A percentile compares a stretch with the other conserved stretches of the same genome.
These are phyloP conservation scores for Ophiostoma sp. DNA, from an alignment of 2,329 filamentous ascomycete species.

Conservation along the genomic window DNA sequence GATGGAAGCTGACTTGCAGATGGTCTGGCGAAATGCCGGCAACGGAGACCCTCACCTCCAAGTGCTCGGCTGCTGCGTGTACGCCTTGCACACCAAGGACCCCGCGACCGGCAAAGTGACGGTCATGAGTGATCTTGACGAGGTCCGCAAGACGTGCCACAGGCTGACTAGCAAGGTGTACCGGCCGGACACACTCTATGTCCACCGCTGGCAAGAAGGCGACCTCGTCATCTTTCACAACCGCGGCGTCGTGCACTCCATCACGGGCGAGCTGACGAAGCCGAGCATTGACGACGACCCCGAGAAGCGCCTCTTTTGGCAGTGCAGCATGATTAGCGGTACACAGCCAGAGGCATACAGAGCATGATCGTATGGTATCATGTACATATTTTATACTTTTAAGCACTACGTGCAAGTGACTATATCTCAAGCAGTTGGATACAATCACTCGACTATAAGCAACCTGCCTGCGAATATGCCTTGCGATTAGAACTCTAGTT, in stretches of 20 bases:
- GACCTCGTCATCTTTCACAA: slow-evolving; percentile 11
- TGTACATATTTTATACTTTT: too few species aligned
- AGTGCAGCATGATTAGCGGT: slow-evolving; percentile 1
- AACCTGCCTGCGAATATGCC: too few species aligned
- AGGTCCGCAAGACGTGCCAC: slow-evolving; percentile 11
- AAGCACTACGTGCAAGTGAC: too few species aligned
- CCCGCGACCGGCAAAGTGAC: neutral
- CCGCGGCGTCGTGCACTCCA: slow-evolving; percentile 1
- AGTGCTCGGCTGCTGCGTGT: slow-evolving; percentile 5
- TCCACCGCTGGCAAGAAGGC: slow-evolving; percentile 9
- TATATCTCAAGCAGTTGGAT: too few species aligned
- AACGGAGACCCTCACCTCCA: neutral
- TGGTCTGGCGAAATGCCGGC: slow-evolving; percentile 9
- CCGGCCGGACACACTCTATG: neutral
- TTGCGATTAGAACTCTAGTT: too few species aligned
- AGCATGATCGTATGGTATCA: neutral
- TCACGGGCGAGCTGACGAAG: neutral
- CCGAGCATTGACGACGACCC: neutral
- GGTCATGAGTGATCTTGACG: neutral
- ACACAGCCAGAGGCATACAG: neutral
- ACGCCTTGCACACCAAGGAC: slow-evolving; percentile 1
- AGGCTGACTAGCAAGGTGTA: neutral
- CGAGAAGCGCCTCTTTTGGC: slow-evolving; percentile 4
- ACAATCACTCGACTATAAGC: too few species aligned
- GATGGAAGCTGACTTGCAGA: neutral